phyloP scores from a whole-genome alignment of 176 grass and related monocot species.

The Oryza coarctata region DNA sequence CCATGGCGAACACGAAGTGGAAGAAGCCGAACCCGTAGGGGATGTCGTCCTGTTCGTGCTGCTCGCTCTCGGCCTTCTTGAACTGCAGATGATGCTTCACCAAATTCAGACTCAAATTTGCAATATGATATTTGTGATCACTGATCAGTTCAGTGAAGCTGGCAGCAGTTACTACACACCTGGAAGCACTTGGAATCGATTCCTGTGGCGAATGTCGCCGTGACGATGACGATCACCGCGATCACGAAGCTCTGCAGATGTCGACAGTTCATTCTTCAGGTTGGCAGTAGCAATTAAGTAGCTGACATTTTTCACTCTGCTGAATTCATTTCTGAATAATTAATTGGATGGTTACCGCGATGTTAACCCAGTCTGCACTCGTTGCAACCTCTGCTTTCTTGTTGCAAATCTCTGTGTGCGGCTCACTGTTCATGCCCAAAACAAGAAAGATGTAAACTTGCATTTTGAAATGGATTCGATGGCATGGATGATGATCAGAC shows the following conservation, averaged over 20 bases:
- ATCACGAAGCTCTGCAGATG: constrained; percentile 80
- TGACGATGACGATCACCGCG: constrained; percentile 79
- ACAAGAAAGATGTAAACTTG: not conserved
- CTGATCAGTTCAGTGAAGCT: not conserved
- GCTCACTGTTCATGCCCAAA: constrained; percentile 64
- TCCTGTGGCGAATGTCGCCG: constrained; percentile 88
- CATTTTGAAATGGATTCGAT: not conserved
- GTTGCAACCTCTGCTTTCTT: constrained; percentile 66
- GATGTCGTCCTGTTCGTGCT: constrained; percentile 65
- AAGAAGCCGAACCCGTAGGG: constrained; percentile 94
- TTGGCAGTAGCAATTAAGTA: not conserved
- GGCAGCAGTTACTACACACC: constrained; percentile 29
- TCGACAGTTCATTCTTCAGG: not conserved
- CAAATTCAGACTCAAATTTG: too few relatives aligned
- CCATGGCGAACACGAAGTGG: constrained; percentile 98
- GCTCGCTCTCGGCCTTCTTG: constrained; percentile 55
- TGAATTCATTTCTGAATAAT: not conserved
- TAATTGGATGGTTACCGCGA: constrained; percentile 47
- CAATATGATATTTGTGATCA: too few relatives aligned
- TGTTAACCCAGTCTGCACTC: constrained; percentile 85
- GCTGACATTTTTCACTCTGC: not conserved
- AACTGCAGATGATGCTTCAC: constrained; percentile 50
- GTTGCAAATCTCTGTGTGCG: constrained; percentile 78
- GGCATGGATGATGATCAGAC: not conserved
- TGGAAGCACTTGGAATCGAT: constrained; percentile 90